Conservation (phyloP, 2,329 filamentous ascomycete genomes). For the Claviceps capensis region DNA sequence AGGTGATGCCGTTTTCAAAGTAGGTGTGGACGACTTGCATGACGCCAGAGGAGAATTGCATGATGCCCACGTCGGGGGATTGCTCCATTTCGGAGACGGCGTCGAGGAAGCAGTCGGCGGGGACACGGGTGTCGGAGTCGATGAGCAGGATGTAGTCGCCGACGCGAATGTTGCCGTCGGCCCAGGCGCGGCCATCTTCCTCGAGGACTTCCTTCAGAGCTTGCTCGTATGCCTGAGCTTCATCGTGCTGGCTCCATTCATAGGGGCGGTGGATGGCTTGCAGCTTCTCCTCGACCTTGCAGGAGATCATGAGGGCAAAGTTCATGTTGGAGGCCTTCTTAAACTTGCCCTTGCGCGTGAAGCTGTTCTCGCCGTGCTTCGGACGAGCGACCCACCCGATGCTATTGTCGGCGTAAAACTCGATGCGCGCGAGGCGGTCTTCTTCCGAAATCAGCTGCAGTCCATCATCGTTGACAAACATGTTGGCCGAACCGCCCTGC, state of each 20-base stretch:
- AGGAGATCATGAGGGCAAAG: constrained; percentile 53
- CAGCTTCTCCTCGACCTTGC: constrained; percentile 58
- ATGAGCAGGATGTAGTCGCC: constrained; percentile 69
- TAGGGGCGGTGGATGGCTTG: constrained; percentile 38
- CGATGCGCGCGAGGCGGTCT: constrained; percentile 47
- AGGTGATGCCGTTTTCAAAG: constrained; percentile 57
- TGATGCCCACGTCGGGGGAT: constrained; percentile 63
- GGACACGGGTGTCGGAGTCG: constrained; percentile 69
- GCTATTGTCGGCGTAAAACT: constrained; percentile 55
- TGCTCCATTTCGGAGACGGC: constrained; percentile 73
- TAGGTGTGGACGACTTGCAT: constrained; percentile 68
- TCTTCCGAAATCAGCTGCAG: constrained; percentile 53
- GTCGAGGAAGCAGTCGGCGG: constrained; percentile 62
- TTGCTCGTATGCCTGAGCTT: constrained; percentile 51
- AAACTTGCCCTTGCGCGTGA: constrained; percentile 50
- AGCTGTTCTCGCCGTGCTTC: constrained; percentile 48
- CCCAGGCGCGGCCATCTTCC: constrained; percentile 59
- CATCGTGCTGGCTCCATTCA: constrained; percentile 55
- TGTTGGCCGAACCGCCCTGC: constrained; percentile 64
- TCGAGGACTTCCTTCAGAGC: constrained; percentile 53
- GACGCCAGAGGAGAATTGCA: constrained; percentile 65
- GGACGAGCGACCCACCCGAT: constrained; percentile 58
- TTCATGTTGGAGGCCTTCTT: constrained; percentile 66
- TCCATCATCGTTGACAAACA: constrained; percentile 66
- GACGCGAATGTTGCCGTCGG: constrained; percentile 72